These are phyloP conservation scores for Ophiostoma pallidulum DNA, from an alignment of 2,329 filamentous ascomycete species.

Conservation along the genomic window DNA sequence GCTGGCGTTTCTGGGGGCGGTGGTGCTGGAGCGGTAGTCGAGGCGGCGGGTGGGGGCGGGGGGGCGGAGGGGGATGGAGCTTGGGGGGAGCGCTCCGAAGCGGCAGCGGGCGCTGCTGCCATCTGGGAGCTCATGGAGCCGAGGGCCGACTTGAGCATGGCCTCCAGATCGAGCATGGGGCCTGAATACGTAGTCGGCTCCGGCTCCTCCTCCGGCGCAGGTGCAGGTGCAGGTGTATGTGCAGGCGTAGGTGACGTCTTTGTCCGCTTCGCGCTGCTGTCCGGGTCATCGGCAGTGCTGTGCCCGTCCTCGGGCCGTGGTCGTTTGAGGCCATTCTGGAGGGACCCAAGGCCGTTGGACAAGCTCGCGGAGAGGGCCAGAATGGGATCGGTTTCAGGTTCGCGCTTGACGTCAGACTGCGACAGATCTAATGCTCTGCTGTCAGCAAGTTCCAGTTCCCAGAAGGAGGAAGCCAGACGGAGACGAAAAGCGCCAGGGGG, in stretches of 20 bases:
- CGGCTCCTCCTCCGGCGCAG: not conserved
- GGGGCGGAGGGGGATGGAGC: not conserved
- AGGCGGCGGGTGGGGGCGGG: not conserved
- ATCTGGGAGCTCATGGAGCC: slow-evolving; percentile 19
- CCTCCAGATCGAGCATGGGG: slow-evolving; percentile 20
- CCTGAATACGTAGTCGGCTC: no score
- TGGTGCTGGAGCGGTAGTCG: not conserved
- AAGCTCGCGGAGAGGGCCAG: not conserved
- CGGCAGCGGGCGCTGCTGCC: not conserved
- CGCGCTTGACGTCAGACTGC: slow-evolving; percentile 1
- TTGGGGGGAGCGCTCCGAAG: not conserved
- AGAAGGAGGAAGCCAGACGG: not conserved
- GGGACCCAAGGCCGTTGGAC: slow-evolving; percentile 8
- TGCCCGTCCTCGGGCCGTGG: slow-evolving; percentile 16
- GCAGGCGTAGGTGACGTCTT: slow-evolving; percentile 12
- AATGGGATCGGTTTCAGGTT: not conserved
- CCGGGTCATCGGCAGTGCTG: not conserved
- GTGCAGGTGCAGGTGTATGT: not conserved
- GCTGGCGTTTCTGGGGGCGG: not conserved
- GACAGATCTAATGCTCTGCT: no score
- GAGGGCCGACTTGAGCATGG: slow-evolving; percentile 23
- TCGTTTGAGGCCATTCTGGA: slow-evolving; percentile 20
- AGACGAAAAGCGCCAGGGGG: not conserved
- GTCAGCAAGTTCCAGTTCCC: no score
- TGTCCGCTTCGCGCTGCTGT: slow-evolving; percentile 17